phyloP scores from a whole-genome alignment of 495 filamentous ascomycete genomes.

The Mytilinidion resinicola region DNA sequence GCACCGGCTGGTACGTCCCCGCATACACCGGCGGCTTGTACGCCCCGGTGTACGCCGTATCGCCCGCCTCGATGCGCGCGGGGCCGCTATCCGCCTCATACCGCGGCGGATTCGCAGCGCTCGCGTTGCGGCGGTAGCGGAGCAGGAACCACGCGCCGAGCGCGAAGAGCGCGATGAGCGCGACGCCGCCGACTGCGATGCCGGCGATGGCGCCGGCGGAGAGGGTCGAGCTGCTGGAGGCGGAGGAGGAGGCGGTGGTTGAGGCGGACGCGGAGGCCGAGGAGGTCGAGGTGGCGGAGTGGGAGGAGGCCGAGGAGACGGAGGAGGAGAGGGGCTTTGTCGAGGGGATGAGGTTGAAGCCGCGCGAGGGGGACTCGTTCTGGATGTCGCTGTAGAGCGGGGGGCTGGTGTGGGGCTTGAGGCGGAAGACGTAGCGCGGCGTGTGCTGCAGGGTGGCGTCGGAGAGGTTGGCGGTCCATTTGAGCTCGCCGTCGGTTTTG shows the following conservation, averaged over 20 bases:
- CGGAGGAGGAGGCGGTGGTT: background rate
- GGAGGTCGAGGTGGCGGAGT: background rate
- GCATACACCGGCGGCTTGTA: too few relatives aligned
- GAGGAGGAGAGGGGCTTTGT: background rate
- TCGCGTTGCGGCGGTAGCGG: background rate
- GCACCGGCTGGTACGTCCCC: too few relatives aligned
- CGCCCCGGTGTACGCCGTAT: too few relatives aligned
- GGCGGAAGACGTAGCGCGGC: background rate
- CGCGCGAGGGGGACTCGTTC: background rate
- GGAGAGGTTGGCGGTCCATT: background rate
- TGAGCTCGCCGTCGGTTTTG: background rate
- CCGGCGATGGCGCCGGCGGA: slow-evolving; percentile 7
- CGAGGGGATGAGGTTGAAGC: background rate
- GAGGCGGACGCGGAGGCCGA: background rate
- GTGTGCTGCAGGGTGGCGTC: background rate
- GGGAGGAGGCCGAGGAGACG: background rate
- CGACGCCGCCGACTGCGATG: slow-evolving; percentile 8
- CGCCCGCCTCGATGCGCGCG: too few relatives aligned
- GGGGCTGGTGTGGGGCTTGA: background rate
- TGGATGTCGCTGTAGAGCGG: background rate
- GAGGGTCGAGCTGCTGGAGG: background rate
- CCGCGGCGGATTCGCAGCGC: too few relatives aligned
- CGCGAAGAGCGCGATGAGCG: background rate
- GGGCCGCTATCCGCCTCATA: too few relatives aligned
- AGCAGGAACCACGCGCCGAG: background rate